Evolutionary conservation across 2,329 filamentous ascomycete species (phyloP).

Genomic region (Aspergillus uvarum): DNA sequence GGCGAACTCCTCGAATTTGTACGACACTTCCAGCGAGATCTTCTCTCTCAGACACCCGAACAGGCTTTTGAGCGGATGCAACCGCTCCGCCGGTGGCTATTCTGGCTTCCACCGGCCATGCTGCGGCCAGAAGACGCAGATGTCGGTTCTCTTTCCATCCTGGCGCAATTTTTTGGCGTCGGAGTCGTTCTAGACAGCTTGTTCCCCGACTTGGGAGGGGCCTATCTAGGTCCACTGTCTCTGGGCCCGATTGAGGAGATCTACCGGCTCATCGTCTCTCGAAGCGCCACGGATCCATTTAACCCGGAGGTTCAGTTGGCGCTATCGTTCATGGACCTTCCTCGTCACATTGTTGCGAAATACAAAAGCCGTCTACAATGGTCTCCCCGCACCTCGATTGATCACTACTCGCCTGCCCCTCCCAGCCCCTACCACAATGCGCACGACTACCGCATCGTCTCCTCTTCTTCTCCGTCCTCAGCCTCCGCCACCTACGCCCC

Average conservation of each 20-base stretch:
- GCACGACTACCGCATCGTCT: constrained; percentile 33
- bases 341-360: constrained; percentile 66
- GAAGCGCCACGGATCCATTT: constrained; percentile 61
- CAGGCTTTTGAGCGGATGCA: constrained; percentile 90
- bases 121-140: constrained; percentile 75
- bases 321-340: constrained; percentile 68
- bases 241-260: constrained; percentile 84
- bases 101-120: constrained; percentile 88
- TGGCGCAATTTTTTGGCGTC: constrained; percentile 88
- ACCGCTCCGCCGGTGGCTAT: constrained; percentile 85
- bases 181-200: constrained; percentile 85
- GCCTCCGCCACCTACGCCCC: constrained; percentile 38
- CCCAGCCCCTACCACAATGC: constrained; percentile 35
- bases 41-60: constrained; percentile 68
- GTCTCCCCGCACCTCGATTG: constrained; percentile 43
- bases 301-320: constrained; percentile 62
- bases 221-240: constrained; percentile 80
- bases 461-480: constrained; percentile 41
- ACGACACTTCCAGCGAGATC: constrained; percentile 69
- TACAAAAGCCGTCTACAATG: constrained; percentile 71
- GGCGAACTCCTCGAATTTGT: constrained; percentile 71
- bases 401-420: constrained; percentile 38
- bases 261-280: constrained; percentile 68
- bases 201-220: constrained; percentile 85
- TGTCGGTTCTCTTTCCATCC: constrained; percentile 74